Evolutionary conservation across 1,284 basidiomycete genomes (phyloP).

Genomic region (Phylloporus sp.): DNA sequence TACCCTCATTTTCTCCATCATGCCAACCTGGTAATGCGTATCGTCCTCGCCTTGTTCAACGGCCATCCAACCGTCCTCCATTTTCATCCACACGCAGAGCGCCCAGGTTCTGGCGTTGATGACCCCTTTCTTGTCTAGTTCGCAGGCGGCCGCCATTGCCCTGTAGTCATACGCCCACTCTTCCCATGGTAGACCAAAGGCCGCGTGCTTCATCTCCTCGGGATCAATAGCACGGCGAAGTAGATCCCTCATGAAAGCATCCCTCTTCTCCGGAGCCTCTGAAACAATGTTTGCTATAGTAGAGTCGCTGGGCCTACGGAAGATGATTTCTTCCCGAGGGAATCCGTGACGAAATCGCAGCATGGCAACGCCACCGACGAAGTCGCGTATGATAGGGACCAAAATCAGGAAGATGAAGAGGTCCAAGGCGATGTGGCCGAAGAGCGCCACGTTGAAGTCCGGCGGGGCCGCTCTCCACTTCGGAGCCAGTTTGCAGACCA

Average conservation of each 20-base stretch:
- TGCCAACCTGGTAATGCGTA: conserved; percentile 23
- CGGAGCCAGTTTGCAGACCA: conserved; percentile 27
- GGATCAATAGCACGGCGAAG: conserved; percentile 34
- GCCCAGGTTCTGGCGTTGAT: conserved; percentile 33
- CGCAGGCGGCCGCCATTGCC: conserved; percentile 33
- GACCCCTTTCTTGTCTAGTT: conserved; percentile 23
- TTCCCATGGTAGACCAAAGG: conserved; percentile 37
- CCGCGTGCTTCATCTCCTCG: conserved; percentile 31
- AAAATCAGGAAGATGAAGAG: conserved; percentile 31
- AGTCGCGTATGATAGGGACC: conserved; percentile 27
- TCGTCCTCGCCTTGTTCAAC: conserved; percentile 33
- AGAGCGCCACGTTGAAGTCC: conserved; percentile 16
- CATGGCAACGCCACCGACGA: conserved; percentile 22
- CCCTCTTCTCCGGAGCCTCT: conserved; percentile 34
- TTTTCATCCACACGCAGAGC: conserved; percentile 39
- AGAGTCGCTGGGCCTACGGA: conserved; percentile 35
- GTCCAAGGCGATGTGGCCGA: conserved; percentile 33
- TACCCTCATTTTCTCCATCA: conserved; percentile 38
- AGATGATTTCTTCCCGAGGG: conserved; percentile 32
- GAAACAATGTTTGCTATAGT: conserved; percentile 31
- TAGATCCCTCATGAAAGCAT: conserved; percentile 29
- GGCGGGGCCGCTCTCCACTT: conserved; percentile 20
- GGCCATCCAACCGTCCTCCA: conserved; percentile 30
- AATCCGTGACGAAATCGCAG: conserved; percentile 35
- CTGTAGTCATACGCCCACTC: conserved; percentile 37